These are phyloP conservation scores for Pontederia paniculata DNA, from an alignment of 176 grass and related monocot species.

Conservation along the genomic window DNA sequence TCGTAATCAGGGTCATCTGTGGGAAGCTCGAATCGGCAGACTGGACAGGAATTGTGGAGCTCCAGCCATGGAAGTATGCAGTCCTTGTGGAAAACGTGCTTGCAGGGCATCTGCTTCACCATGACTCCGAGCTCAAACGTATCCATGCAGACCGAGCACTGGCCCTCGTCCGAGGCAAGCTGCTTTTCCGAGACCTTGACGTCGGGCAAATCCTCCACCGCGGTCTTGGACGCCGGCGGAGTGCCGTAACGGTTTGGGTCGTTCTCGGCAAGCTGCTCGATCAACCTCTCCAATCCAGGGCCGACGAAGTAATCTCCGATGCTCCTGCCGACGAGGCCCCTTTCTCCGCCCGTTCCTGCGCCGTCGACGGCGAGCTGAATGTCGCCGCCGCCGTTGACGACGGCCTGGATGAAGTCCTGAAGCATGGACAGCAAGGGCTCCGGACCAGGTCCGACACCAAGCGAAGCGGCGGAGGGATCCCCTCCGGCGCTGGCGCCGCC, in stretches of 20 bases:
- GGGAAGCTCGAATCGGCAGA: slow-evolving; percentile 80
- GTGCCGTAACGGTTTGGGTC: slow-evolving; percentile 79
- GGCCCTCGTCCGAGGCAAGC: slow-evolving; percentile 38
- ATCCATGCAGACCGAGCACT: slow-evolving; percentile 89
- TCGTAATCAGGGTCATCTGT: slow-evolving; percentile 84
- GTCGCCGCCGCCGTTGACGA: slow-evolving; percentile 42
- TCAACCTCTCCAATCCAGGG: slow-evolving; percentile 75
- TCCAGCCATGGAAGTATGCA: slow-evolving; percentile 89
- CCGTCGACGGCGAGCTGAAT: slow-evolving; percentile 35
- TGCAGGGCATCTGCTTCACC: slow-evolving; percentile 95
- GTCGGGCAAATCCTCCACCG: slow-evolving; percentile 37
- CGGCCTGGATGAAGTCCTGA: slow-evolving; percentile 52
- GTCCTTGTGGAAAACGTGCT: slow-evolving; percentile 67
- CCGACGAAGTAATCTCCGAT: slow-evolving; percentile 88
- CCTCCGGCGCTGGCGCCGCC: slow-evolving; percentile 10
- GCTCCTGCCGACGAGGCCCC: slow-evolving; percentile 18
- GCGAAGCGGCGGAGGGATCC: slow-evolving; percentile 27
- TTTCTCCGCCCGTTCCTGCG: slow-evolving; percentile 1
- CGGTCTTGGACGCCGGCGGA: slow-evolving; percentile 70
- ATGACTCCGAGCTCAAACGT: slow-evolving; percentile 58
- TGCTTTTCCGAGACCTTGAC: slow-evolving; percentile 45
- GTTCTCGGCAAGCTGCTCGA: slow-evolving; percentile 85
- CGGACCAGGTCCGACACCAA: slow-evolving; percentile 29
- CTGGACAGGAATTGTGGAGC: slow-evolving; percentile 85
- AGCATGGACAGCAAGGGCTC: slow-evolving; percentile 53